phyloP scores from a whole-genome alignment of 2,329 filamentous ascomycete genomes.

The Xylaria sp. region DNA sequence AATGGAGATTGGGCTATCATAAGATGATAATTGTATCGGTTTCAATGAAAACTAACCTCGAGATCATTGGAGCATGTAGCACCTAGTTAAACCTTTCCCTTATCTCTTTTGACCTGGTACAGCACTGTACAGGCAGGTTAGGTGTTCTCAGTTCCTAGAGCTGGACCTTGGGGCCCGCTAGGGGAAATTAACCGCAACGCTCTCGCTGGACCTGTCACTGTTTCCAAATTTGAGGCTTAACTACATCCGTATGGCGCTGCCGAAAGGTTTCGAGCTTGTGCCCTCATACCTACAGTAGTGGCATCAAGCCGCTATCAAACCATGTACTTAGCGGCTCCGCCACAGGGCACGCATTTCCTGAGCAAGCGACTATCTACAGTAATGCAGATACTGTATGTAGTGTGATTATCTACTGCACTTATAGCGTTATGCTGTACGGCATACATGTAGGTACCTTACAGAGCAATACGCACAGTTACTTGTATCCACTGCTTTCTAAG shows the following conservation, averaged over 20 bases:
- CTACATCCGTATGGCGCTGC: conserved; percentile 21
- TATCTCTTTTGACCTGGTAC: not conserved
- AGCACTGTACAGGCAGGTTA: not conserved
- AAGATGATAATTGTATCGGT: not conserved
- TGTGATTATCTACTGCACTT: too few species aligned
- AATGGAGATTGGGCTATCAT: not conserved
- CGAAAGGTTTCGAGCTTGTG: conserved; percentile 13
- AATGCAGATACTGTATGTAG: not conserved
- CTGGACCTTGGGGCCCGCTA: conserved; percentile 17
- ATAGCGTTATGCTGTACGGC: too few species aligned
- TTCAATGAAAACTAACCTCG: not conserved
- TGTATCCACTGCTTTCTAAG: too few species aligned
- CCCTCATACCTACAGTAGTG: conserved; percentile 7
- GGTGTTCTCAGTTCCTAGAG: conserved; percentile 1
- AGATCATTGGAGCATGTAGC: not conserved
- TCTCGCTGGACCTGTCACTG: conserved; percentile 24
- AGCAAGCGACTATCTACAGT: not conserved
- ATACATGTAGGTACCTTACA: not conserved
- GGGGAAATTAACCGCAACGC: conserved; percentile 27
- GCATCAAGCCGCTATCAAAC: conserved; percentile 2
- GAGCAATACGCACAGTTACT: not conserved
- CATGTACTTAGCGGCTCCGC: conserved; percentile 13
- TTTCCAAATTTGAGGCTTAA: conserved; percentile 25
- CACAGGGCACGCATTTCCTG: not conserved
- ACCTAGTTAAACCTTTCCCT: not conserved